Conservation (phyloP, 2,329 filamentous ascomycete species). For the Apiospora koreana region DNA sequence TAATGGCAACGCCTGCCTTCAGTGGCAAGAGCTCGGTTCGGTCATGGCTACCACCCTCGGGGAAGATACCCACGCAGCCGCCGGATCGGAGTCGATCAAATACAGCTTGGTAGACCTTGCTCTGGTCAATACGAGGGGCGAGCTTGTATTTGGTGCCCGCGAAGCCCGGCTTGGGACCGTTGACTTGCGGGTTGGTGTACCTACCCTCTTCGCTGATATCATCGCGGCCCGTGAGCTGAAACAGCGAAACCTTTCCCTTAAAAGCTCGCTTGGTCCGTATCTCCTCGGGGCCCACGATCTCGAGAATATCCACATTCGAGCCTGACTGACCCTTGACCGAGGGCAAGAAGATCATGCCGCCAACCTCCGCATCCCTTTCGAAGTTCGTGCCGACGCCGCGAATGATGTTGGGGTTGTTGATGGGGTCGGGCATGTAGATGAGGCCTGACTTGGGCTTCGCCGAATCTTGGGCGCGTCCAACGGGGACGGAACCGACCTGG, state of each 20-base stretch:
- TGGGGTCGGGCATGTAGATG: slow-evolving; percentile 86
- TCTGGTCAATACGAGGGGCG: slow-evolving; percentile 92
- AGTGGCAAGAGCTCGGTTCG: slow-evolving; percentile 87
- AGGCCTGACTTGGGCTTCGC: slow-evolving; percentile 77
- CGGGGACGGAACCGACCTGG: slow-evolving; percentile 87
- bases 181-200: slow-evolving; percentile 56
- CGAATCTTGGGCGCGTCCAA: slow-evolving; percentile 86
- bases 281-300: slow-evolving; percentile 80
- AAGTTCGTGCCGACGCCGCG: slow-evolving; percentile 83
- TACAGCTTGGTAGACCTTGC: slow-evolving; percentile 88
- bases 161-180: slow-evolving; percentile 62
- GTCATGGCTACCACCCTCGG: slow-evolving; percentile 94
- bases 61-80: slow-evolving; percentile 94
- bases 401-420: slow-evolving; percentile 79
- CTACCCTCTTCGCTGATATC: slow-evolving; percentile 69
- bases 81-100: slow-evolving; percentile 80
- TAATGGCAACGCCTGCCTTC: slow-evolving; percentile 96
- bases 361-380: slow-evolving; percentile 70
- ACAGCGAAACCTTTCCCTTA: slow-evolving; percentile 71
- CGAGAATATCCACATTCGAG: slow-evolving; percentile 79
- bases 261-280: slow-evolving; percentile 86
- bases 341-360: slow-evolving; percentile 85
- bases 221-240: slow-evolving; percentile 79
- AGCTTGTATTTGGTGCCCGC: slow-evolving; percentile 82
- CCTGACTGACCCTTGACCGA: slow-evolving; percentile 75